Conservation (phyloP, 1,284 basidiomycete species). For the Microbotryomycetes sp. region DNA sequence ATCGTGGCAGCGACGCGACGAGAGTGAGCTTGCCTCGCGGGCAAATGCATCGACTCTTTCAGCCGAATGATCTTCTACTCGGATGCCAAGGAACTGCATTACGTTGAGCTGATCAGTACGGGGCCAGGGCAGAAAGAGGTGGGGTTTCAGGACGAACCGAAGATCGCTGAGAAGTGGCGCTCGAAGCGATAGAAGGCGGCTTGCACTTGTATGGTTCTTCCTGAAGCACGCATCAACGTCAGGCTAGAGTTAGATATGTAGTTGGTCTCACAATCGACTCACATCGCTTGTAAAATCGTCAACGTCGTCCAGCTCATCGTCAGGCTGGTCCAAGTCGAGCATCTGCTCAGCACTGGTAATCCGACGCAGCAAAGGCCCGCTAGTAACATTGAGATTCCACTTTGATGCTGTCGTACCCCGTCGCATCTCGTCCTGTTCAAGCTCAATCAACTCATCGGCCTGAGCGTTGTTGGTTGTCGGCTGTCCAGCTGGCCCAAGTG, state of each 20-base stretch:
- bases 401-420: background rate
- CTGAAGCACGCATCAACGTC: constrained; percentile 6
- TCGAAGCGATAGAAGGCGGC: constrained; percentile 29
- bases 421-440: background rate
- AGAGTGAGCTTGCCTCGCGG: constrained; percentile 8
- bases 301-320: constrained; percentile 5
- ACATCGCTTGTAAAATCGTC: constrained; percentile 32
- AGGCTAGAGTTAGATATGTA: no score
- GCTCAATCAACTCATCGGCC: background rate
- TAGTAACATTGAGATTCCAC: no score
- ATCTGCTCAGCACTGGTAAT: constrained; percentile 12
- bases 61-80: constrained; percentile 27
- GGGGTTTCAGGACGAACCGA: constrained; percentile 8
- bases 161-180: constrained; percentile 23
- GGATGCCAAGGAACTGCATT: constrained; percentile 23
- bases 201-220: constrained; percentile 32
- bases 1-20: background rate
- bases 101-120: background rate
- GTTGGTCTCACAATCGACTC: no score
- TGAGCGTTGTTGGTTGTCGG: no score
- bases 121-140: background rate
- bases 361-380: constrained; percentile 4
- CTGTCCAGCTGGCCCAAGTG: background rate
- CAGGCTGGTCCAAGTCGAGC: background rate
- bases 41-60: constrained; percentile 24